Evolutionary conservation across 2,329 filamentous ascomycete genomes (phyloP), one percentile per base, ranked within the genome.

Genomic region (Nemania serpens): DNA sequence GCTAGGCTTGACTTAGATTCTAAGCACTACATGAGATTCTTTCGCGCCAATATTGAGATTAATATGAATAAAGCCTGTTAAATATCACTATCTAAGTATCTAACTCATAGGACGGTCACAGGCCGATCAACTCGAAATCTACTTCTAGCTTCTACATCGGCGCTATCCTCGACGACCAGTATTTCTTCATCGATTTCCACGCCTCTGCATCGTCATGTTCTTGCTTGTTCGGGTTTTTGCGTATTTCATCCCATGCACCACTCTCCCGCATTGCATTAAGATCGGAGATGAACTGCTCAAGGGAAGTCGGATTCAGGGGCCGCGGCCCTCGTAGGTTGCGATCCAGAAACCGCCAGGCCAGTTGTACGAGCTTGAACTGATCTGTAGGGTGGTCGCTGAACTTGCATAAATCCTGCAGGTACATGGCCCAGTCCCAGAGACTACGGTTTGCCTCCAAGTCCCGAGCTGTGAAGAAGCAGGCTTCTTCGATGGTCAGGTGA

Each of bases 321-420:
- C 59, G 47, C 11, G 65, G 63, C 0, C 65, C 67, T 0, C 71
- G 65, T 6, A 73, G 33, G 11, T 65, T 56, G 2, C 71, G 68
- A 37, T 73, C 71, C 0, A 74, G 55, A 29, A 72, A 73, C 2
- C 62, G 57, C 71, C 71, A 74, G 1, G 69, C 69, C 1, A 73
- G 61, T n/a, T 69, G 49, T 0, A 72, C 59, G 2, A 73, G 56
- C 20, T 71, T 70, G 1, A 15, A 5, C 29, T 73, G 67, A 1
- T 71, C 70, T 13, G 34, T 29, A 7, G 66, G 66, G 18, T 65
- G 45, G 4, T 66, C 61, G 1, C 58, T 34, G 15, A 70, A 67
- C 6, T 52, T 22, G 47, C 67, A 66, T 3, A 61, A 11, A 10
- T 65, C 33, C 3, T 41, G 50, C 5, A 74, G 43, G 34, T 72